Conservation (phyloP, 352 stramenopile genomes). For the Phytophthora brassicae region DNA sequence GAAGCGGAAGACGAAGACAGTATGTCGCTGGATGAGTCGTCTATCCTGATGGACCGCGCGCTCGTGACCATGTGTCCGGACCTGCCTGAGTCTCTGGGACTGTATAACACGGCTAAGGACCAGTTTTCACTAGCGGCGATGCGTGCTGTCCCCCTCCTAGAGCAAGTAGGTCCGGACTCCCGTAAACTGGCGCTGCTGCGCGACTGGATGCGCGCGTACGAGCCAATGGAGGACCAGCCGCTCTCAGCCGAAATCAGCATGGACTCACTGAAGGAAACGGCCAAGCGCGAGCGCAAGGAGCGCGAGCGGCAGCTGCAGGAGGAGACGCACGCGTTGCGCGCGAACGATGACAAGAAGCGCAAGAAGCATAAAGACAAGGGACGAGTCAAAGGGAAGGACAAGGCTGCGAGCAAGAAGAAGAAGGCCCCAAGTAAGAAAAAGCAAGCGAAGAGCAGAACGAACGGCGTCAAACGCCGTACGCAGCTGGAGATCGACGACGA, state of each 20-base stretch:
- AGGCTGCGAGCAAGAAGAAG: constrained; percentile 6
- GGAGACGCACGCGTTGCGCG: constrained; percentile 49
- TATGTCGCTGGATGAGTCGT: constrained; percentile 78
- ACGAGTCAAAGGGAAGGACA: background rate
- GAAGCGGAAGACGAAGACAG: too few relatives aligned
- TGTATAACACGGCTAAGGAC: constrained; percentile 78
- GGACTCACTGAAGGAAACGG: constrained; percentile 49
- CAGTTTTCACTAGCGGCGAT: constrained; percentile 62
- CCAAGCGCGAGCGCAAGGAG: constrained; percentile 54
- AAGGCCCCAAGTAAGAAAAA: constrained; percentile 17
- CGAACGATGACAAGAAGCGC: constrained; percentile 23
- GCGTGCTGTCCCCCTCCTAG: constrained; percentile 54
- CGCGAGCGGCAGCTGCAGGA: constrained; percentile 36
- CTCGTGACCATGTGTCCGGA: constrained; percentile 76
- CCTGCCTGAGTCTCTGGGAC: constrained; percentile 74
- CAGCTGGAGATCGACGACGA: too few relatives aligned
- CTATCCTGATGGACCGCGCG: constrained; percentile 71
- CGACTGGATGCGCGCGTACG: constrained; percentile 79
- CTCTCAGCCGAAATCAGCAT: constrained; percentile 57
- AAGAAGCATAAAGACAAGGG: constrained; percentile 35
- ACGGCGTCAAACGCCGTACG: background rate
- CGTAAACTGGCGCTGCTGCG: constrained; percentile 64
- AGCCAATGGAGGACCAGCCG: constrained; percentile 51
- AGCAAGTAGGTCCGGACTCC: constrained; percentile 52
- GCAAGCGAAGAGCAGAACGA: constrained; percentile 13